Evolutionary conservation across 2,329 filamentous ascomycete species (phyloP), one percentile per base, ranked within the genome.

Genomic region (Cadophora sp.): DNA sequence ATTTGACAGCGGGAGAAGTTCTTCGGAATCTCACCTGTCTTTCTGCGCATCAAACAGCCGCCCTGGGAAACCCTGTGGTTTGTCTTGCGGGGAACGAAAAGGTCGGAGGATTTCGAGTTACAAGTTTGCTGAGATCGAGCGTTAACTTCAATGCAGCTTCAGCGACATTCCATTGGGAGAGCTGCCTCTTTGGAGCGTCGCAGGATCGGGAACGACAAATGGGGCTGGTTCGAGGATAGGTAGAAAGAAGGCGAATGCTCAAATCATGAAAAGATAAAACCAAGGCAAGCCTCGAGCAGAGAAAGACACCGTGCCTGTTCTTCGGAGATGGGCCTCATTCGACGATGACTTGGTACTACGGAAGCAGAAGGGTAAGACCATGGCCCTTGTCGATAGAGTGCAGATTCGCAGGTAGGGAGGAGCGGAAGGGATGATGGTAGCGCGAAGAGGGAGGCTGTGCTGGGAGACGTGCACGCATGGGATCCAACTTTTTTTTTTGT

Each of bases 31-130:
- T 68, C 48, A 68, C 65, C 62, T 68, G 19, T 68, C 59, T 60
- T 65, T 62, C 62, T 43, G 50, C 34, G 48, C 64, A 65, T 67
- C 64, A 65, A 70, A 68, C 69, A 68, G 56, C 61, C 56, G 61
- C 66, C 59, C 11, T 63, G 40, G 37, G 59, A 63, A 59, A 63
- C 34, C 58, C 50, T 65, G 46, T 8, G 37, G 62, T 46, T 51
- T n/a, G 34, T 64, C 37, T 65, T 55, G 61, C 40, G 37, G 11
- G 67, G 53, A 62, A 65, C 19, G 46, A 26, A 53, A 14, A 55
- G 24, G 27, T 56, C 27, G 50, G 46, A 59, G 67, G 40, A 29
- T 58, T 65, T 59, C 46, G 62, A 62, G 62, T 65, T 65, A 59
- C 34, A 63, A n/a, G 64, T 55, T 22, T n/a, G 64, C 46, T 37